Percentiles rank a stretch among this genome's conserved stretches.
phyloP scores from a whole-genome alignment of 2,329 filamentous ascomycete genomes.

The Ploettnerulaceae sp. region DNA sequence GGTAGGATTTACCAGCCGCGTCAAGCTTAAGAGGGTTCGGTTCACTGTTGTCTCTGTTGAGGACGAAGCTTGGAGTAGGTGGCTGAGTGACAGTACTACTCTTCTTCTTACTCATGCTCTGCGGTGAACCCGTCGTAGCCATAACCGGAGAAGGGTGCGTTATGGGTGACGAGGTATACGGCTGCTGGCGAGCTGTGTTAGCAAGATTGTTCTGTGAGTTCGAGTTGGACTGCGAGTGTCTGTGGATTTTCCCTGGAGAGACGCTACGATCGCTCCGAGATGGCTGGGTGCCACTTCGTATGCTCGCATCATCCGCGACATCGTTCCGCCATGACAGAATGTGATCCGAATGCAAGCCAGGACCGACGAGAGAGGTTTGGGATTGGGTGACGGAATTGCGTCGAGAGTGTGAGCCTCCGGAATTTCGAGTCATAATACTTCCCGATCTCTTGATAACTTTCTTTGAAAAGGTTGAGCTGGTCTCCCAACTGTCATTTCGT shows the following conservation, averaged over 20 bases:
- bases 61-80: constrained; percentile 53
- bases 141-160: constrained; percentile 24
- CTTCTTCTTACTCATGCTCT: constrained; percentile 24
- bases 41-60: constrained; percentile 39
- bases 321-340: constrained; percentile 86
- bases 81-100: constrained; percentile 33
- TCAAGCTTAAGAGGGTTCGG: constrained; percentile 39
- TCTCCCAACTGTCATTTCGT: constrained; percentile 71
- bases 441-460: constrained; percentile 28
- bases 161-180: constrained; percentile 21
- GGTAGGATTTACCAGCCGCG: constrained; percentile 39
- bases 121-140: constrained; percentile 28
- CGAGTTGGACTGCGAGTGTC: constrained; percentile 18
- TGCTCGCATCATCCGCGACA: constrained; percentile 43
- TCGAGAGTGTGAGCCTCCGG: constrained; percentile 39
- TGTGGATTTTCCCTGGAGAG: constrained; percentile 44
- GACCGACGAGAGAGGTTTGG: constrained; percentile 29
- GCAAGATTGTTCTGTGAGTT: constrained; percentile 28
- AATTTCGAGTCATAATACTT: constrained; percentile 43
- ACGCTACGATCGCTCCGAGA: constrained; percentile 50
- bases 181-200: constrained; percentile 29
- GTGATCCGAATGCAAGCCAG: constrained; percentile 52
- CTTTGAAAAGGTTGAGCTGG: constrained; percentile 65
- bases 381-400: constrained; percentile 42
- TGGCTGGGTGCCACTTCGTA: constrained; percentile 37